Percentiles rank a stretch among this genome's conserved stretches.
phyloP scores from a whole-genome alignment of 345 rosid species.

The Acer campestre region DNA sequence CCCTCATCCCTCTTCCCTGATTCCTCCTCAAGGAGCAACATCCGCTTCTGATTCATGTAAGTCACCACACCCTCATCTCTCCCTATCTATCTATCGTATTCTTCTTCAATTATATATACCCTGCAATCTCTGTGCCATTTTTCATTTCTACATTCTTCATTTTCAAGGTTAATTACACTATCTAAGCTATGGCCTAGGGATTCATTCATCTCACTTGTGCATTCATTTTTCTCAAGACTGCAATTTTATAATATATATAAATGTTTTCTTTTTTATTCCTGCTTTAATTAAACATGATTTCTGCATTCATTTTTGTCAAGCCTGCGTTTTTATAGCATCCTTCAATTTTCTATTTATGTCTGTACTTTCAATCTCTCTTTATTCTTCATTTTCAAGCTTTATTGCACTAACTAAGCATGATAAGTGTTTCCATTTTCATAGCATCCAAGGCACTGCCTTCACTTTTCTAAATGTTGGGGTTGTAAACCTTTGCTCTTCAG shows the following conservation, averaged over 20 bases:
- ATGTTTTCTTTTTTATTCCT: no score
- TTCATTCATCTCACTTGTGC: no score
- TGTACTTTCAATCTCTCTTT: no score
- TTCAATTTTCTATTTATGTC: no score
- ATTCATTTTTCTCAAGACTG: no score
- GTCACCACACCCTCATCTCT: background rate
- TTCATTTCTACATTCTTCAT: background rate
- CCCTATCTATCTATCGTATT: background rate
- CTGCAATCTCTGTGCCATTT: background rate
- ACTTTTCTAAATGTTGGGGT: constrained; percentile 2
- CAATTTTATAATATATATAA: no score
- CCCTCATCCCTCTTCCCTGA: no score
- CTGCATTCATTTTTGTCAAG: no score
- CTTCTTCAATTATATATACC: background rate
- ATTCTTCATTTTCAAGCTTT: no score
- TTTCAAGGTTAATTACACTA: background rate
- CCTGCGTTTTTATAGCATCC: no score
- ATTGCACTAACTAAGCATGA: no score
- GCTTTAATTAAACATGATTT: background rate
- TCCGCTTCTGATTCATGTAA: constrained; percentile 5
- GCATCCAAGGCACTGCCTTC: background rate
- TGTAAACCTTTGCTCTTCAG: constrained; percentile 24
- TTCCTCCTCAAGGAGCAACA: background rate
- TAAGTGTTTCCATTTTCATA: background rate
- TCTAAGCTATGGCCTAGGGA: no score